Evolutionary conservation across 441 rosid species (phyloP).

Genomic region (Manihot esculenta): DNA sequence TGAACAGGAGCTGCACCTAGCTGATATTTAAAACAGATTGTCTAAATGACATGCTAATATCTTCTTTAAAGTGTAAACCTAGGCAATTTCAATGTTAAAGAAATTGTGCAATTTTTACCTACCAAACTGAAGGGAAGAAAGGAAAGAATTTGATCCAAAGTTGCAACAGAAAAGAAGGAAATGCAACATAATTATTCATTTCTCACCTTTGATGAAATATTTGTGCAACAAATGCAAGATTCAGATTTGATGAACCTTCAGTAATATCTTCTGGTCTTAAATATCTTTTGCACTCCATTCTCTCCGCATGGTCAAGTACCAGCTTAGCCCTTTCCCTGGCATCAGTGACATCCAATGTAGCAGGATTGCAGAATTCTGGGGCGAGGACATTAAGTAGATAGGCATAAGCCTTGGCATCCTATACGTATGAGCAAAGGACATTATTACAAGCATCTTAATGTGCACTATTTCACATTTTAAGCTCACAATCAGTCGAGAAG

Average conservation of each 20-base stretch:
- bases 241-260: constrained; percentile 92
- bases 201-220: constrained; percentile 84
- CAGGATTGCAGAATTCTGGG: constrained; percentile 67
- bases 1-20: neutral
- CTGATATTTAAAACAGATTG: neutral
- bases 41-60: neutral
- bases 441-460: constrained; percentile 17
- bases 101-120: neutral
- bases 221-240: constrained; percentile 93
- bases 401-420: constrained; percentile 99
- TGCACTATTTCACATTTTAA: neutral
- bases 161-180: neutral
- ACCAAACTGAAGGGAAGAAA: neutral
- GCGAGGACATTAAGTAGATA: constrained; percentile 93
- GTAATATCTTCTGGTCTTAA: constrained; percentile 85
- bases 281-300: constrained; percentile 85
- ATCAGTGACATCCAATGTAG: constrained; percentile 63
- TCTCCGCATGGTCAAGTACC: constrained; percentile 90
- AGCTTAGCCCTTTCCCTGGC: constrained; percentile 74
- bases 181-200: neutral
- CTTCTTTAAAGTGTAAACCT: neutral
- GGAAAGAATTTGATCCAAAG: neutral
- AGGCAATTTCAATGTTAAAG: neutral
- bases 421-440: constrained; percentile 22
- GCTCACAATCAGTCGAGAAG: neutral